A percentile compares a stretch with the other conserved stretches of the same genome.
phyloP scores from a whole-genome alignment of 345 rosid genomes.

The Eucalyptus fibrosa region DNA sequence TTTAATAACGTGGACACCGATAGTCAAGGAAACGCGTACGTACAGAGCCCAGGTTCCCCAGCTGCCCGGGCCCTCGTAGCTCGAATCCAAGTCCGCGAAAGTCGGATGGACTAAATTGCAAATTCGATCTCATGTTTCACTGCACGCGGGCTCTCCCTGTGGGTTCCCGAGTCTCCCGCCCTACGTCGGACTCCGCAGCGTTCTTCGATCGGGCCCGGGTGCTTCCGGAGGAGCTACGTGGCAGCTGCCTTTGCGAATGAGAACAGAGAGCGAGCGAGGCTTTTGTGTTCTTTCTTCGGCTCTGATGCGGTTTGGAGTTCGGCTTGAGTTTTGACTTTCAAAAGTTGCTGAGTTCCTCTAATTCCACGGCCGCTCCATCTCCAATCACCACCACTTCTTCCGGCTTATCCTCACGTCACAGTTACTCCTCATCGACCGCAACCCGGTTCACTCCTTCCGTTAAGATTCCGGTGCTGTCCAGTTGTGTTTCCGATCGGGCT shows the following conservation, averaged over 20 bases:
- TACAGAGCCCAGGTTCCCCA: too few relatives aligned
- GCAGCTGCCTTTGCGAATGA: too few relatives aligned
- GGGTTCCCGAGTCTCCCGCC: conserved; percentile 37
- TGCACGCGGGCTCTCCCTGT: conserved; percentile 30
- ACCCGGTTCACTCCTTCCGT: neutral
- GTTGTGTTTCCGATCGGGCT: neutral
- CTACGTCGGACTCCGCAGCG: conserved; percentile 20
- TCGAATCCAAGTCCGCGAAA: neutral
- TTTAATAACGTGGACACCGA: too few relatives aligned
- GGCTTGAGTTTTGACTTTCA: too few relatives aligned
- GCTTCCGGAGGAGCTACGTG: conserved; percentile 10
- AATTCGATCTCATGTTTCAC: neutral
- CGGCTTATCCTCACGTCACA: neutral
- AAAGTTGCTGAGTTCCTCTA: neutral
- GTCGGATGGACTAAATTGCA: too few relatives aligned
- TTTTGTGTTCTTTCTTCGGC: too few relatives aligned
- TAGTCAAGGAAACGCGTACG: too few relatives aligned
- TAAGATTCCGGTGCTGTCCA: neutral
- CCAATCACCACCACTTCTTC: neutral
- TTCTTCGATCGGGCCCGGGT: conserved; percentile 21
- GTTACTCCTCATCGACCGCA: neutral
- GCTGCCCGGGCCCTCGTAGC: too few relatives aligned
- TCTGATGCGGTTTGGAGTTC: too few relatives aligned
- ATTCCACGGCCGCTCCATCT: neutral
- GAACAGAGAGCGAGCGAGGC: too few relatives aligned